phyloP scores from a whole-genome alignment of 208 protist genomes.

The Crithidia sp. region DNA sequence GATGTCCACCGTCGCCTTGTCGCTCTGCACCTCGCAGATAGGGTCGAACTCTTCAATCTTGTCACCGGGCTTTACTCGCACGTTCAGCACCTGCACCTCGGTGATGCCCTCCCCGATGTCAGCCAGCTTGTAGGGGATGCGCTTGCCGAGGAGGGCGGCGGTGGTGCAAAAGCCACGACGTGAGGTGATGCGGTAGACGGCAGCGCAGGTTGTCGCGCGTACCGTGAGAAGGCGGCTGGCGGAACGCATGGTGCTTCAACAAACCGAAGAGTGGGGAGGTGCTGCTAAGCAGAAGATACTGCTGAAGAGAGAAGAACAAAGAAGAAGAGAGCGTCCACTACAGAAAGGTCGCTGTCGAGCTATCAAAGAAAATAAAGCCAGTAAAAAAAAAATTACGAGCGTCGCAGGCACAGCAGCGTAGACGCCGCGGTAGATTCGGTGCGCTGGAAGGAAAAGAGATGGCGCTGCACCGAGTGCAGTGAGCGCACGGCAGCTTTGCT shows the following conservation, averaged over 20 bases:
- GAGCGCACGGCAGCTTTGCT: no score
- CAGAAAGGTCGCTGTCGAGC: no score
- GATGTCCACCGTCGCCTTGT: conserved; percentile 95
- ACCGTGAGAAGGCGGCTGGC: conserved; percentile 6
- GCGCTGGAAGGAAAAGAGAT: no score
- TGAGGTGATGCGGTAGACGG: not conserved
- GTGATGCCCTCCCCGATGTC: conserved; percentile 97
- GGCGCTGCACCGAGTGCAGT: no score
- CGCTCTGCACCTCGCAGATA: conserved; percentile 95
- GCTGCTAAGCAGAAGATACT: not conserved
- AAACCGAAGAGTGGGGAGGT: not conserved
- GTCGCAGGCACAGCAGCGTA: no score
- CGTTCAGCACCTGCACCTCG: conserved; percentile 95
- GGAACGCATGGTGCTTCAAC: conserved; percentile 3
- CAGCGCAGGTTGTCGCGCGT: conserved; percentile 3
- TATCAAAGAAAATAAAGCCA: no score
- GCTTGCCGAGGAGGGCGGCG: conserved; percentile 13
- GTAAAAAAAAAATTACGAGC: no score
- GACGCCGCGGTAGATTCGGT: no score
- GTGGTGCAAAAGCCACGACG: conserved; percentile 19
- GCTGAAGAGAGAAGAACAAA: not conserved
- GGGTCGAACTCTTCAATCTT: conserved; percentile 91
- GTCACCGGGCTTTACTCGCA: conserved; percentile 92
- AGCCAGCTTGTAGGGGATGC: conserved; percentile 87
- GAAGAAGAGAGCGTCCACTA: not conserved